These are phyloP conservation scores for Allantophomopsis cytisporea DNA, from an alignment of 2,329 filamentous ascomycete species.

Conservation along the genomic window DNA sequence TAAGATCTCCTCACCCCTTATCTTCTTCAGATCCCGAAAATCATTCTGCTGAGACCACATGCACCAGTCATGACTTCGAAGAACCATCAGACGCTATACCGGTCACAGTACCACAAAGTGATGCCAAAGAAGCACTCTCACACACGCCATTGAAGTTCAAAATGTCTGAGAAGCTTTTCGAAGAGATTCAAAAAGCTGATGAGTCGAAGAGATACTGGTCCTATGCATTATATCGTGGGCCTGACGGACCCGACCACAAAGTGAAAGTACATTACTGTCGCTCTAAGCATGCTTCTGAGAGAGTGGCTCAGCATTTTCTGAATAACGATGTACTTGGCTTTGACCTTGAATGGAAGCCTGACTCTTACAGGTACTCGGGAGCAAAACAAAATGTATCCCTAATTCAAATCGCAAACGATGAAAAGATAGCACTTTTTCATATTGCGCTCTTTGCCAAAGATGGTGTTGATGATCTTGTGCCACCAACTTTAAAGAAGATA, in stretches of 20 bases:
- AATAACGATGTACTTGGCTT: conserved; percentile 66
- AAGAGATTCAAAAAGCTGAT: too few species aligned
- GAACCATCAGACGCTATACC: too few species aligned
- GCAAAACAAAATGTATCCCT: conserved; percentile 62
- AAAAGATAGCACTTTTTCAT: conserved; percentile 71
- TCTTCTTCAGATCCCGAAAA: too few species aligned
- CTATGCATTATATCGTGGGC: conserved; percentile 50
- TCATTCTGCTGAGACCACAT: too few species aligned
- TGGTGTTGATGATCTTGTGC: conserved; percentile 40
- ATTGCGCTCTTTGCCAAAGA: conserved; percentile 46
- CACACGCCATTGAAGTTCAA: too few species aligned
- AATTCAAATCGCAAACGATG: conserved; percentile 68
- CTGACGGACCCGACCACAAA: conserved; percentile 28
- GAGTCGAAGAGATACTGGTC: conserved; percentile 39
- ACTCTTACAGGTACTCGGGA: conserved; percentile 29
- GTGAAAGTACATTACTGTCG: conserved; percentile 70
- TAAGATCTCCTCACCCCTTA: too few species aligned
- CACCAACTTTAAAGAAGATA: conserved; percentile 55
- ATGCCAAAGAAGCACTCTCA: too few species aligned
- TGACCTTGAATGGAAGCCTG: conserved; percentile 71
- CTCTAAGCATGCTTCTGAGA: conserved; percentile 52
- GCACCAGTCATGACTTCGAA: too few species aligned
- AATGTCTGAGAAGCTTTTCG: too few species aligned
- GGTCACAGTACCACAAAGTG: too few species aligned
- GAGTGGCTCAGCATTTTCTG: conserved; percentile 49